Conservation (phyloP, 345 rosid species). For the Eucalyptus tenuipes region DNA sequence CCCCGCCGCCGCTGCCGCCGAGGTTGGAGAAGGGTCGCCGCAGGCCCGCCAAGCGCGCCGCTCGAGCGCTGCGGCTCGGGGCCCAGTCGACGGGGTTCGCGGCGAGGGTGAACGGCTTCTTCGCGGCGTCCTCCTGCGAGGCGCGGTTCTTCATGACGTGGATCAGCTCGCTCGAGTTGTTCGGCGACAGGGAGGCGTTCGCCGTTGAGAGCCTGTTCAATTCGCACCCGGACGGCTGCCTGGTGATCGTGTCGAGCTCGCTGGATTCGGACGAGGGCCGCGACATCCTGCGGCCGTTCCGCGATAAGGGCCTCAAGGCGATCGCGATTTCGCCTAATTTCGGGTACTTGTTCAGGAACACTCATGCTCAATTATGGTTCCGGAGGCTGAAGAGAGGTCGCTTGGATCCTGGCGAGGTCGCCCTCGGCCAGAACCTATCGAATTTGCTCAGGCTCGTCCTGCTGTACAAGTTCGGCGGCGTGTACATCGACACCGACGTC, state of each 20-base stretch:
- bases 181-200: constrained; percentile 50
- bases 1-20: not conserved
- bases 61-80: constrained; percentile 3
- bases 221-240: constrained; percentile 51
- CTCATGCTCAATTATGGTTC: constrained; percentile 66
- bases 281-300: constrained; percentile 29
- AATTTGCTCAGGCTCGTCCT: constrained; percentile 64
- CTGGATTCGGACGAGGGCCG: constrained; percentile 48
- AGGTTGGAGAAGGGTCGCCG: constrained; percentile 1
- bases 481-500: constrained; percentile 73
- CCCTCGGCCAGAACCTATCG: constrained; percentile 86
- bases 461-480: constrained; percentile 78
- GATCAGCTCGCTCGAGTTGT: constrained; percentile 59
- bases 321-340: constrained; percentile 56
- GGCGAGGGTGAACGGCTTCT: constrained; percentile 23
- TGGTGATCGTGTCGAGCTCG: constrained; percentile 63
- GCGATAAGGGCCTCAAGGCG: constrained; percentile 33
- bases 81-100: constrained; percentile 27
- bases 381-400: constrained; percentile 31
- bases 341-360: constrained; percentile 43
- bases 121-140: constrained; percentile 29
- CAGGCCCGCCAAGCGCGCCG: not conserved
- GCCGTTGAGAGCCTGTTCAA: constrained; percentile 57
- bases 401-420: constrained; percentile 61
- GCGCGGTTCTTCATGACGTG: constrained; percentile 83